Evolutionary conservation across 108 stramenopile genomes (phyloP), one percentile per base, ranked within the genome.

Genomic region (Cylindrotheca fusiformis): DNA sequence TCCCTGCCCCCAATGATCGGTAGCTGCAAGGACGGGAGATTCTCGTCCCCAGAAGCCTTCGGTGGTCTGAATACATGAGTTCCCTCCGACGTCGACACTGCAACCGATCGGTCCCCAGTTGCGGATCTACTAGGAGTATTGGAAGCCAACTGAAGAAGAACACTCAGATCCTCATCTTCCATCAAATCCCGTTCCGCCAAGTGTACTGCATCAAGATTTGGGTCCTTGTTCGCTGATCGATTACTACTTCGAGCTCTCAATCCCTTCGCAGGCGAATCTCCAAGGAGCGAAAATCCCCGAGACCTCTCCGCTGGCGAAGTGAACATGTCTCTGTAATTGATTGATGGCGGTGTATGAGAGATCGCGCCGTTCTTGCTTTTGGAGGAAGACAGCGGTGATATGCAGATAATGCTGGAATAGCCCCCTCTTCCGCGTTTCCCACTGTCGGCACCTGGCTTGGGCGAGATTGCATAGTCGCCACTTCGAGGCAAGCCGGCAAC

Each of bases 111-210:
- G 17, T 58, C 48, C 10, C 49, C 63, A 22, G 32, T 47, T 18
- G 46, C 58, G 2, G 36, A 45, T 27, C 55, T 28, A 19, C 67
- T 72, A 0, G 87, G 81, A 2, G 91, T 84, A 46, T 68, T 80
- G 32, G 81, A 79, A 12, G 88, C 89, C 24, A 94, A 79, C 51
- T 94, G 85, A 32, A 94, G 68, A 58, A 89, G 65, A 41, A 84
- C 83, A 64, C 81, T 90, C 71, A 94, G 54, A 63, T 94, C 92
- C 63, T 88, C 92, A 72, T 94, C 91, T 60, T 86, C 80, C 71
- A 79, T 84, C 18, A 90, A 45, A 68, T 83, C 84, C 12, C 87
- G 71, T 57, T 94, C 92, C 2, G 84, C 83, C 66, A 81, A 53
- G 60, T 85, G 84, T 29, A 87, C 66, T 19, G 79, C 83, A 50